phyloP scores from a whole-genome alignment of 768 basidiomycete species.

The Suillus placidus region DNA sequence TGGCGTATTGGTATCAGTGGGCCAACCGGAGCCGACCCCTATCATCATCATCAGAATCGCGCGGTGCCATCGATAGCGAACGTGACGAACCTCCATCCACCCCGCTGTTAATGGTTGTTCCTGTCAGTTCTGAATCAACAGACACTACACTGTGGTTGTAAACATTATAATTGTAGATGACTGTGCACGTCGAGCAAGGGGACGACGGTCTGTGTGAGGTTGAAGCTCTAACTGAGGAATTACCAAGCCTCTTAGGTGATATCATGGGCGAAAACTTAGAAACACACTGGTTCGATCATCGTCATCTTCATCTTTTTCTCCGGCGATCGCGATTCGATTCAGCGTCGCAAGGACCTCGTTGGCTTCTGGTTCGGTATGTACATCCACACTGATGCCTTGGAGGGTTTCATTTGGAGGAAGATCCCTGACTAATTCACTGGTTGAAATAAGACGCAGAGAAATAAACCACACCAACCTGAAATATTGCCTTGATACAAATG shows the following conservation, averaged over 20 bases:
- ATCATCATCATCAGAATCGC: not conserved
- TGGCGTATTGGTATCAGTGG: not conserved
- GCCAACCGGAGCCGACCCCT: not conserved
- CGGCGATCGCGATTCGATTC: too few relatives aligned
- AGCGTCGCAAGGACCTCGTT: too few relatives aligned
- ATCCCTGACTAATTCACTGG: not conserved
- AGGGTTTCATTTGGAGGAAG: not conserved
- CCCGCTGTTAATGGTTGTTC: not conserved
- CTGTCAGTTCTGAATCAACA: not conserved
- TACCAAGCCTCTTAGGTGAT: not conserved
- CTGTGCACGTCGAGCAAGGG: too few relatives aligned
- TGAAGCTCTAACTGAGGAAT: not conserved
- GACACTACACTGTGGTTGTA: too few relatives aligned
- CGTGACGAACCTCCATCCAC: not conserved
- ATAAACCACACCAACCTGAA: not conserved
- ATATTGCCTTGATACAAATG: not conserved
- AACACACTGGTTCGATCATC: not conserved
- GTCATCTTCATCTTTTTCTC: not conserved
- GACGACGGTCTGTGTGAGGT: not conserved
- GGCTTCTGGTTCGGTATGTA: not conserved
- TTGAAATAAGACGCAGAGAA: not conserved
- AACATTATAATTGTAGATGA: too few relatives aligned
- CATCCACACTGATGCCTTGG: not conserved
- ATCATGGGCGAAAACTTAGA: not conserved
- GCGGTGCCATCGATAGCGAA: not conserved